phyloP scores from a whole-genome alignment of 2,329 filamentous ascomycete genomes.

The Aspergillus neoniger region DNA sequence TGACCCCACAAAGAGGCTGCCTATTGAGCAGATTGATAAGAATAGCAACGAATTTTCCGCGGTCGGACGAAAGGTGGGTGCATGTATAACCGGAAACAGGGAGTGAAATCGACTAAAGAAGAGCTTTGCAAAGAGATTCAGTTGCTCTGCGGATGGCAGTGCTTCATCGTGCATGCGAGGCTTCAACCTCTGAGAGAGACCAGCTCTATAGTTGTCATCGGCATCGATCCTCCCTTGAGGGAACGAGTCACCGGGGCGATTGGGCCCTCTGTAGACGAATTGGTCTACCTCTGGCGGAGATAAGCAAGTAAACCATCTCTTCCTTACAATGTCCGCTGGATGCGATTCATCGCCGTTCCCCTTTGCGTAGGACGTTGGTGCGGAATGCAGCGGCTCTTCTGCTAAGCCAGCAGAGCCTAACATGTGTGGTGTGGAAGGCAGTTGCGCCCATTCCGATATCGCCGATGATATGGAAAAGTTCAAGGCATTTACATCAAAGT shows the following conservation, averaged over 20 bases:
- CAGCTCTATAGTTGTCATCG: conserved; percentile 21
- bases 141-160: conserved; percentile 18
- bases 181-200: conserved; percentile 20
- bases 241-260: neutral
- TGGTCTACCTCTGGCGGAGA: neutral
- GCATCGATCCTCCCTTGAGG: conserved; percentile 8
- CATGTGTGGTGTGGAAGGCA: conserved; percentile 5
- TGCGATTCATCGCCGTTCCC: neutral
- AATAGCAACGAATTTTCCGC: conserved; percentile 34
- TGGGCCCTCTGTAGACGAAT: neutral
- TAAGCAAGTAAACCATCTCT: conserved; percentile 9
- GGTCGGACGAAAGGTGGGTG: conserved; percentile 23
- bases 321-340: conserved; percentile 1
- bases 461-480: conserved; percentile 23
- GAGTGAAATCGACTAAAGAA: conserved; percentile 17
- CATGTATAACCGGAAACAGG: conserved; percentile 22
- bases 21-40: conserved; percentile 42
- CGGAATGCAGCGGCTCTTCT: neutral
- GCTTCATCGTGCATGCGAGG: conserved; percentile 22
- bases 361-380: neutral
- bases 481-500: conserved; percentile 22
- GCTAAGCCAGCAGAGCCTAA: neutral
- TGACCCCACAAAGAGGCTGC: conserved; percentile 39
- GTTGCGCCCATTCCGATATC: conserved; percentile 23
- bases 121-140: conserved; percentile 24